Percentiles rank a stretch among this genome's conserved stretches.
Evolutionary conservation across 108 stramenopile genomes (phyloP).

Genomic region (Fistulifera solaris): DNA sequence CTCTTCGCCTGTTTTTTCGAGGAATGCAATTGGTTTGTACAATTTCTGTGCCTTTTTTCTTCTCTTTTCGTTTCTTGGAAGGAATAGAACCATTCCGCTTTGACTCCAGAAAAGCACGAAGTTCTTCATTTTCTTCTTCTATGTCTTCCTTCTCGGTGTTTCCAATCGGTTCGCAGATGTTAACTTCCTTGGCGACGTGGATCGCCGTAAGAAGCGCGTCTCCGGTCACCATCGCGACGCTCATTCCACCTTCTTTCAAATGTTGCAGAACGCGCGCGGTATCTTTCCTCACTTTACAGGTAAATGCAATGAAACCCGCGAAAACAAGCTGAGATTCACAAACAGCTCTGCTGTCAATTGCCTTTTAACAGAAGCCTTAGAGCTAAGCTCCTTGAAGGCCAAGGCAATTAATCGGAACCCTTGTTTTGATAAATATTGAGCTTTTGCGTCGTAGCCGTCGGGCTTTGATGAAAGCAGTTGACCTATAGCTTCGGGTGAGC

Average conservation of each 20-base stretch:
- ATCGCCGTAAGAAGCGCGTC: constrained; percentile 92
- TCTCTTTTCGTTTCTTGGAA: constrained; percentile 1
- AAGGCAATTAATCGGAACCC: constrained; percentile 92
- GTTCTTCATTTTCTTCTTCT: constrained; percentile 48
- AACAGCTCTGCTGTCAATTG: constrained; percentile 46
- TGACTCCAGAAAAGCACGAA: constrained; percentile 32
- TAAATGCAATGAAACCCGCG: constrained; percentile 95
- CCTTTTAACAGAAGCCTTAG: constrained; percentile 29
- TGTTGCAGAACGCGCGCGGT: constrained; percentile 62
- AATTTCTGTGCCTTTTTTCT: constrained; percentile 14
- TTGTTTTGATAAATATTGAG: constrained; percentile 63
- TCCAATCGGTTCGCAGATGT: constrained; percentile 48
- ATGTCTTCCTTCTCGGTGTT: constrained; percentile 14
- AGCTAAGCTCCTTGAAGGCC: constrained; percentile 65
- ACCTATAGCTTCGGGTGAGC: constrained; percentile 93
- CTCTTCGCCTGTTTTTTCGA: constrained; percentile 39
- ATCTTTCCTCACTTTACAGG: constrained; percentile 89
- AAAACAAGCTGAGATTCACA: constrained; percentile 74
- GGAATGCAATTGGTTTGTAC: constrained; percentile 64
- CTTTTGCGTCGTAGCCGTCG: constrained; percentile 59
- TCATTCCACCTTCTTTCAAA: constrained; percentile 86
- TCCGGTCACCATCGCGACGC: constrained; percentile 92
- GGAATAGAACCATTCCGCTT: constrained; percentile 13
- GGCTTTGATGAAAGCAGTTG: constrained; percentile 58
- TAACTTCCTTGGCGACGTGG: constrained; percentile 92